Evolutionary conservation across 148 eudicot genomes (phyloP).

Genomic region (Dysphania ambrosioides): DNA sequence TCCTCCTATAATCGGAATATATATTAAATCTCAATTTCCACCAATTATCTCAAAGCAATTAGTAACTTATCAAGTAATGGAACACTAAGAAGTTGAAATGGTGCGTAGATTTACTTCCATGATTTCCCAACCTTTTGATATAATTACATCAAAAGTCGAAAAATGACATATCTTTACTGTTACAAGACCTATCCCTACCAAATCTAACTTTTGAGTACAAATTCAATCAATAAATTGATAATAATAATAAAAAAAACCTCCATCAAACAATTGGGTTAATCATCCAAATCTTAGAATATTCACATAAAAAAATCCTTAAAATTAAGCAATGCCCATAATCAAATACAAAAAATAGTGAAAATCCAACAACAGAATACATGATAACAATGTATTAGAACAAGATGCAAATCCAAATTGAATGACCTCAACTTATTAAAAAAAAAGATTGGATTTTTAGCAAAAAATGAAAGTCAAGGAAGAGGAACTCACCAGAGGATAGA

Average conservation of each 20-base stretch:
- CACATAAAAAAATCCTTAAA: too few species aligned
- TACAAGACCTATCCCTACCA: neutral
- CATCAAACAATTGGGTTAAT: neutral
- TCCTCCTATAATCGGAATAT: neutral
- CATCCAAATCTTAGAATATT: too few species aligned
- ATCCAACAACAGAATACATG: constrained; percentile 4
- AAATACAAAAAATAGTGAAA: neutral
- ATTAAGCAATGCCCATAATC: neutral
- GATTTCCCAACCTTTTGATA: neutral
- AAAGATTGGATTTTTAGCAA: too few species aligned
- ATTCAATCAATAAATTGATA: neutral
- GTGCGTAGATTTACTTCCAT: neutral
- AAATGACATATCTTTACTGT: constrained; percentile 8
- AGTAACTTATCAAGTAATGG: neutral
- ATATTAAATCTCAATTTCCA: neutral
- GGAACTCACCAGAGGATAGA: constrained; percentile 22
- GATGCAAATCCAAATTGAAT: neutral
- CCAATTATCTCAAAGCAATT: neutral
- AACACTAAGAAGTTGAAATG: neutral
- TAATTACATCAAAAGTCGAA: neutral
- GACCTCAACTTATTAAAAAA: too few species aligned
- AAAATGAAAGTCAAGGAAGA: too few species aligned
- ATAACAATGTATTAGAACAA: neutral
- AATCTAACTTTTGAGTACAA: neutral
- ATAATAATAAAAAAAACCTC: neutral